Evolutionary conservation across 2,329 filamentous ascomycete species (phyloP).

Genomic region (Dactylonectria macrodidyma): DNA sequence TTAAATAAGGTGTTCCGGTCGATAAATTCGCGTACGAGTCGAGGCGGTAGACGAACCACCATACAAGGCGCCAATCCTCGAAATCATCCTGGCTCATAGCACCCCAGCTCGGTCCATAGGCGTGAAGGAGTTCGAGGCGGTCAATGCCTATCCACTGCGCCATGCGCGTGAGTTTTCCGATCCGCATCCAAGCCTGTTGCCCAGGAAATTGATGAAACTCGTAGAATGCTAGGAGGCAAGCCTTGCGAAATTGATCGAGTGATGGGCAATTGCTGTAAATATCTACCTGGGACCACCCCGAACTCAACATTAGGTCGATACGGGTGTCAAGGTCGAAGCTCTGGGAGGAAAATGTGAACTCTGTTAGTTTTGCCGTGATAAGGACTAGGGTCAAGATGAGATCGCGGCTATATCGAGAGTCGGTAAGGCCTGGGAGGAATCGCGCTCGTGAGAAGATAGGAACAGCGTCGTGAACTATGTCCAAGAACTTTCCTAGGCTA

Average conservation of each 20-base stretch:
- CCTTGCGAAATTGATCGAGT: conserved; percentile 3
- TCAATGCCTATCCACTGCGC: conserved; percentile 2
- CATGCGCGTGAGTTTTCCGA: neutral
- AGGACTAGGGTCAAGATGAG: neutral
- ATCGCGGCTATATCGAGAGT: neutral
- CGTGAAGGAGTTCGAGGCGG: neutral
- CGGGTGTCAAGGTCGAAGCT: neutral
- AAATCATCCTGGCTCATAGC: neutral
- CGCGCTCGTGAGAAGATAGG: neutral
- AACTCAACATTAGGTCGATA: conserved; percentile 1
- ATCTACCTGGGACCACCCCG: neutral
- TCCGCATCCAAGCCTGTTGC: neutral
- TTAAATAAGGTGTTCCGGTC: neutral
- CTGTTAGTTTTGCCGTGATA: neutral
- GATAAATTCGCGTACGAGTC: conserved; percentile 7
- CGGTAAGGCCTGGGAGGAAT: neutral
- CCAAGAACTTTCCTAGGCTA: neutral
- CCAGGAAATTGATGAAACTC: conserved; percentile 6
- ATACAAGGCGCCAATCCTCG: neutral
- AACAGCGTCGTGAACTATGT: neutral
- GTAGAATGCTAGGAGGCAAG: conserved; percentile 4
- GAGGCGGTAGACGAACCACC: conserved; percentile 9
- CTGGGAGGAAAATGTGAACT: neutral
- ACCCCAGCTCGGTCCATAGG: neutral
- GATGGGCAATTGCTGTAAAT: neutral